A percentile compares a stretch with the other conserved stretches of the same genome.
phyloP scores from a whole-genome alignment of 169 alveolate genomes.

The Plasmodium gonderi region DNA sequence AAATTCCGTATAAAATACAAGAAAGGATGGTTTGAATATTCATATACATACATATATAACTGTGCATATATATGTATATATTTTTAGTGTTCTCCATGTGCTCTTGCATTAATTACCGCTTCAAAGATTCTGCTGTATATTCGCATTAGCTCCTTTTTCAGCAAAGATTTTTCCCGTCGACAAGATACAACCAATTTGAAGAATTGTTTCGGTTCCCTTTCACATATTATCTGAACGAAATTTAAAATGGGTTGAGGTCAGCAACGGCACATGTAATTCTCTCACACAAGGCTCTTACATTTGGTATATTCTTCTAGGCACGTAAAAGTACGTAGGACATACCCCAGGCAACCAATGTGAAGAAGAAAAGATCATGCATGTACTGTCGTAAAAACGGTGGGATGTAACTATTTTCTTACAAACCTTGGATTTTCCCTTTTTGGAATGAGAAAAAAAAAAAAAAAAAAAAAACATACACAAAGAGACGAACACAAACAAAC shows the following conservation, averaged over 20 bases:
- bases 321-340: no score
- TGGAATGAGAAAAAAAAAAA: no score
- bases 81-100: neutral
- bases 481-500: no score
- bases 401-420: no score
- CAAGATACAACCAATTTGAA: constrained; percentile 59
- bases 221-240: constrained; percentile 19
- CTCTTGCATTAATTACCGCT: constrained; percentile 10
- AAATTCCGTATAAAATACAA: no score
- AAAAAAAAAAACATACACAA: no score
- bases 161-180: constrained; percentile 32
- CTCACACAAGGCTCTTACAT: neutral
- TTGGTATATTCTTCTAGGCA: no score
- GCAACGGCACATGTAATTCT: neutral
- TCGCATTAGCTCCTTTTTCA: constrained; percentile 33
- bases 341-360: no score
- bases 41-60: neutral
- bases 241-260: neutral
- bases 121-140: constrained; percentile 31
- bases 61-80: neutral
- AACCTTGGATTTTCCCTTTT: no score
- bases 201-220: neutral
- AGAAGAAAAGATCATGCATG: no score
- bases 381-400: no score
- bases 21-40: no score